Conservation (phyloP, 148 eudicot species). For the Arbutus unedo region DNA sequence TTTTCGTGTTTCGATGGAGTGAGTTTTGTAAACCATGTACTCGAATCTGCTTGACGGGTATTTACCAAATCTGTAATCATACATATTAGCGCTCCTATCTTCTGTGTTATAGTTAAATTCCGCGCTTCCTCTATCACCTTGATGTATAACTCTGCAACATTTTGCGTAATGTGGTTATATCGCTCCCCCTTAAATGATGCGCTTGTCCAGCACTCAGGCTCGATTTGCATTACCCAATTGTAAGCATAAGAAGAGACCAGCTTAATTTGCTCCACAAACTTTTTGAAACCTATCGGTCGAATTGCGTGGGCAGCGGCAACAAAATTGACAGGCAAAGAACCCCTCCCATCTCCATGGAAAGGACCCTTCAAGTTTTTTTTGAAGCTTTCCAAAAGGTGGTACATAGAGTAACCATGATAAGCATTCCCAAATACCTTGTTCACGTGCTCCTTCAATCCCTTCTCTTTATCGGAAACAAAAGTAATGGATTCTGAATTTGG, state of each 20-base stretch:
- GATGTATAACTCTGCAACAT: slow-evolving; percentile 34
- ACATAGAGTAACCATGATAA: slow-evolving; percentile 44
- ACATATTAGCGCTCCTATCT: slow-evolving; percentile 37
- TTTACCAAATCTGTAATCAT: slow-evolving; percentile 30
- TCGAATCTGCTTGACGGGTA: slow-evolving; percentile 27
- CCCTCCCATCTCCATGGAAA: slow-evolving; percentile 49
- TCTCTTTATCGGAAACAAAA: slow-evolving; percentile 50
- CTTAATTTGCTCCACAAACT: slow-evolving; percentile 39
- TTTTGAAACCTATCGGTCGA: slow-evolving; percentile 32
- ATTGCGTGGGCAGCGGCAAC: slow-evolving; percentile 50
- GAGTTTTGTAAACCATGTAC: slow-evolving; percentile 37
- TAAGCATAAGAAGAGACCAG: slow-evolving; percentile 41
- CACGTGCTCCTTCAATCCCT: slow-evolving; percentile 30
- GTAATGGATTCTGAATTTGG: slow-evolving; percentile 36
- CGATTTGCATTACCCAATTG: slow-evolving; percentile 53
- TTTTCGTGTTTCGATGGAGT: slow-evolving; percentile 40
- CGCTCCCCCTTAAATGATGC: slow-evolving; percentile 41
- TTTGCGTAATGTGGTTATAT: slow-evolving; percentile 35
- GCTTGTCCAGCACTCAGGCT: slow-evolving; percentile 43
- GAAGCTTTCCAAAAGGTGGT: slow-evolving; percentile 51
- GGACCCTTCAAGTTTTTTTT: slow-evolving; percentile 47
- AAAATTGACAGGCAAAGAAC: slow-evolving; percentile 33
- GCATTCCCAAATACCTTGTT: slow-evolving; percentile 41
- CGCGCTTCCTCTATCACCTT: slow-evolving; percentile 37
- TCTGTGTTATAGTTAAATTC: slow-evolving; percentile 40